Percentiles rank a stretch among this genome's conserved stretches.
phyloP scores from a whole-genome alignment of 31 red algal genomes.

The Odonthalia washingtoniensis region DNA sequence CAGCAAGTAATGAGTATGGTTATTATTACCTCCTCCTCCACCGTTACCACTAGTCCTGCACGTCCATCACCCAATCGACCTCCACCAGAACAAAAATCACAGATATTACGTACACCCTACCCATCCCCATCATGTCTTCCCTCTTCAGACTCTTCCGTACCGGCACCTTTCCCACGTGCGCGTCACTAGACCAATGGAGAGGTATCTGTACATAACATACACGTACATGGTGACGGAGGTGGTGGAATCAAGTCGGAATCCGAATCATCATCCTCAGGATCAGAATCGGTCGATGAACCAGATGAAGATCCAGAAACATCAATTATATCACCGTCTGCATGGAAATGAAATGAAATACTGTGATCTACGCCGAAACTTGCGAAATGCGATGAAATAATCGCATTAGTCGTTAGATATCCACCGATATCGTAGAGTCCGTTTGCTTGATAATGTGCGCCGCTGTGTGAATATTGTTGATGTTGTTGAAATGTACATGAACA shows the following conservation, averaged over 20 bases:
- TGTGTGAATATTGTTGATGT: conserved; percentile 10
- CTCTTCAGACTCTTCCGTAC: no score
- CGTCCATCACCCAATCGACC: conserved; percentile 80
- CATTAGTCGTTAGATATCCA: conserved; percentile 9
- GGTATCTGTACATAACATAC: conserved; percentile 81
- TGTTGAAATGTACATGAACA: conserved; percentile 59
- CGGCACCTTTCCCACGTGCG: conserved; percentile 43
- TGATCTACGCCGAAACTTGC: conserved; percentile 45
- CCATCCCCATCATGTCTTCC: background rate
- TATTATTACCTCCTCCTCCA: conserved; percentile 78
- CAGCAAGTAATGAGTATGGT: conserved; percentile 71
- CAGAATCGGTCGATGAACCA: conserved; percentile 83
- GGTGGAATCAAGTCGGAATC: conserved; percentile 85
- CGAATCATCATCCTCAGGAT: conserved; percentile 87
- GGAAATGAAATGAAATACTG: conserved; percentile 42
- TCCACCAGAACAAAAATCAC: conserved; percentile 78
- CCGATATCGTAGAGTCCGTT: conserved; percentile 60
- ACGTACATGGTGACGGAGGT: conserved; percentile 72
- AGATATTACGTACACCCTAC: conserved; percentile 43
- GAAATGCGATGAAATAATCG: conserved; percentile 11
- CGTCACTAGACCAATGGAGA: conserved; percentile 70
- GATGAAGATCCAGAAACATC: no score
- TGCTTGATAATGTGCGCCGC: no score
- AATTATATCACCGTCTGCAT: no score
- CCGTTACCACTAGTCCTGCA: conserved; percentile 74